Conservation (phyloP, 1,284 basidiomycete species). For the Neonothopanus nambi region DNA sequence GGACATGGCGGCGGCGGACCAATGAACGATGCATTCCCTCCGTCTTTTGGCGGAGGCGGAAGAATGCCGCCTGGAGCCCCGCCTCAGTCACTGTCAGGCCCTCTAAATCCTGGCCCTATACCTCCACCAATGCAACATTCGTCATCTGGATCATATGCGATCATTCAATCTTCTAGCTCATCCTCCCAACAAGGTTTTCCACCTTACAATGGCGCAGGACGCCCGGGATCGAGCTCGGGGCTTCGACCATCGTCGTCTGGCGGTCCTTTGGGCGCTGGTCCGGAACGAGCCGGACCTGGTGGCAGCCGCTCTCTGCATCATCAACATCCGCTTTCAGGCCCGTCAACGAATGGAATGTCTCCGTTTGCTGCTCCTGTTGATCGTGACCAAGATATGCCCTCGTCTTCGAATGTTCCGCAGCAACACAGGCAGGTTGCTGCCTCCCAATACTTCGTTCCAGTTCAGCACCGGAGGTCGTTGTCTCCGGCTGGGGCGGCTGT, state of each 20-base stretch:
- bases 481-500: slow-evolving; percentile 14
- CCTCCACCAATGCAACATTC: neutral
- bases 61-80: neutral
- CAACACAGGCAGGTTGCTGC: slow-evolving; percentile 9
- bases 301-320: neutral
- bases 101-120: neutral
- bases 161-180: too few relatives aligned
- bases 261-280: too few relatives aligned
- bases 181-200: too few relatives aligned
- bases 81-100: neutral
- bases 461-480: slow-evolving; percentile 5
- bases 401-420: neutral
- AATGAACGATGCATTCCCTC: slow-evolving; percentile 4
- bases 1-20: neutral
- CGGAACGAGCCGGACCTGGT: neutral
- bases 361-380: neutral
- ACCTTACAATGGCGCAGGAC: too few relatives aligned
- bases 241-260: too few relatives aligned
- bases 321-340: slow-evolving; percentile 3
- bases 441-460: neutral
- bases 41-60: neutral
- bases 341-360: neutral
- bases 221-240: neutral
- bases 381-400: slow-evolving; percentile 3
- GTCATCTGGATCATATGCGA: neutral